Evolutionary conservation across 1,284 basidiomycete species (phyloP).

Genomic region (Fomes fomentarius): DNA sequence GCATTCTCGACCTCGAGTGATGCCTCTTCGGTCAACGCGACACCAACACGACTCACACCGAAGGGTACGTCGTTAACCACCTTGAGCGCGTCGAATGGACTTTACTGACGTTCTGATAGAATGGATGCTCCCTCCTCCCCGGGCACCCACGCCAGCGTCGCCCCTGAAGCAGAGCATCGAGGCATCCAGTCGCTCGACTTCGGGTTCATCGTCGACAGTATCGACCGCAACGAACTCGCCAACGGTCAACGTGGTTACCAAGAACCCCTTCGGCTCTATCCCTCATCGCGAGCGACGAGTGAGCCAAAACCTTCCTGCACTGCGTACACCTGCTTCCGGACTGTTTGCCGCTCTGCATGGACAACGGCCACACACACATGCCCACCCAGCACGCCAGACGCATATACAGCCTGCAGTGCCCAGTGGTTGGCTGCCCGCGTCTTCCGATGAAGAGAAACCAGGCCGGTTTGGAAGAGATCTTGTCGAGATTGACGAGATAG

Average conservation of each 20-base stretch:
- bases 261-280: conserved; percentile 18
- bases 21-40: conserved; percentile 51
- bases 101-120: conserved; percentile 37
- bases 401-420: conserved; percentile 16
- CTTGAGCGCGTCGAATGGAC: neutral
- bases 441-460: conserved; percentile 44
- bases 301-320: conserved; percentile 18
- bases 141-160: conserved; percentile 46
- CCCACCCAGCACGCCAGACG: conserved; percentile 27
- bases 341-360: conserved; percentile 15
- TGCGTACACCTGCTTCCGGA: conserved; percentile 17
- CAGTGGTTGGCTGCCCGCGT: conserved; percentile 26
- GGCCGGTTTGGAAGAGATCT: conserved; percentile 82
- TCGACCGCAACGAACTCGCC: conserved; percentile 32
- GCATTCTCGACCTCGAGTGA: conserved; percentile 77
- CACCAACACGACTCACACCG: conserved; percentile 58
- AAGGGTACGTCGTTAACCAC: conserved; percentile 37
- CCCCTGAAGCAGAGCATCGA: conserved; percentile 46
- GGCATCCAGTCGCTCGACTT: conserved; percentile 51
- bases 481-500: conserved; percentile 80
- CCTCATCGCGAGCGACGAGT: conserved; percentile 18
- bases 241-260: conserved; percentile 28
- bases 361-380: conserved; percentile 28
- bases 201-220: conserved; percentile 49
- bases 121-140: conserved; percentile 51